Base-by-base conservation (phyloP, 192 early-diverging fungal species). In the Entomortierella parvispora region DNA sequence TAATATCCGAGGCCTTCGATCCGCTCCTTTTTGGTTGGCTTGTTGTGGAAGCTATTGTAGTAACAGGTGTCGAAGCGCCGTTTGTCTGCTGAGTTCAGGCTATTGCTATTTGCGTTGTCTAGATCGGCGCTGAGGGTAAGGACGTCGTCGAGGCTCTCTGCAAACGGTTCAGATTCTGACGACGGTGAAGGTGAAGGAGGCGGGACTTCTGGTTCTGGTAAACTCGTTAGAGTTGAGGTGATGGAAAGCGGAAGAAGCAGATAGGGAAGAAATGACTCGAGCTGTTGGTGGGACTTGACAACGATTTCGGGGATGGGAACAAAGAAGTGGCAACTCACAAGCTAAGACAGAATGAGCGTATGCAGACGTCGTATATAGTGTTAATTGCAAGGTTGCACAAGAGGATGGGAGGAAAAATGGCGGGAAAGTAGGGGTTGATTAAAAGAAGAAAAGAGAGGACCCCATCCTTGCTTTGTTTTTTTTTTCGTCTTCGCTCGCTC, bases 201-300 rank as follows among this genome's bases (percentile, higher is more conserved):
- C 51, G 17, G 20, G 9, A 17, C 17, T 17, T 62, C 47, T n/a
- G 34, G 47, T 15, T 45, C 45, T 5, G 60, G 45, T 11, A 33
- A 62, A 20, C 29, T 37, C 14, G 50, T 52, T 33, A 65, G 20
- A 6, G 62, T 33, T 3, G 57, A 58, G 42, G n/a, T 26, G 43
- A 58, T 31, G 11, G 37, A 18, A 5, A 52, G n/a, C 1, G 64
- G 64, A 12, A 66, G 42, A n/a, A 53, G 64, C 12, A 66, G 32
- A 32, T 66, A 66, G 12, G 54, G 53, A 20, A 66, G 64, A n/a
- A 66, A 56, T 9, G 64, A 57, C 28, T 66, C 64, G 23, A 66
- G 54, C 18, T 56, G 64, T 29, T 56, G 52, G 12, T 66, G 64
- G 14, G 64, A 66, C 45, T 66, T 66, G 54, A 66, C 53, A n/a